Conservation (phyloP, 2,329 filamentous ascomycete species). For the Aspergillus jensenii region DNA sequence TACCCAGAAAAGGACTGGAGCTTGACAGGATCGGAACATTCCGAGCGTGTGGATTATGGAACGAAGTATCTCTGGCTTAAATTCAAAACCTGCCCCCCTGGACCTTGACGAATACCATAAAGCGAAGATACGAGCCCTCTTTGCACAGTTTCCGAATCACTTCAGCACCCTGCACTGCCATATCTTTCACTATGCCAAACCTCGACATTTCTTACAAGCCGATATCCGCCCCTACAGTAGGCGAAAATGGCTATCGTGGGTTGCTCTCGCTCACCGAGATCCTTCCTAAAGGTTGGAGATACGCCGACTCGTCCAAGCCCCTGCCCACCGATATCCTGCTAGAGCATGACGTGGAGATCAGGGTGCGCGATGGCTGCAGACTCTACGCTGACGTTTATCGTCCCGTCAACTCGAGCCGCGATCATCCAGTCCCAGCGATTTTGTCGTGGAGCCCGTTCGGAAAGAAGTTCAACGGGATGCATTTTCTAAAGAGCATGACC, state of each 20-base stretch:
- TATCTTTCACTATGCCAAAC: too few species aligned
- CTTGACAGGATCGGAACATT: too few species aligned
- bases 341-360: slow-evolving; percentile 46
- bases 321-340: slow-evolving; percentile 40
- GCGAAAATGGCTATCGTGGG: slow-evolving; percentile 43
- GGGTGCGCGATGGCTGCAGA: slow-evolving; percentile 41
- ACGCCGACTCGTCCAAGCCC: slow-evolving; percentile 27
- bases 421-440: slow-evolving; percentile 41
- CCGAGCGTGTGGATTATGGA: too few species aligned
- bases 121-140: too few species aligned
- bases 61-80: too few species aligned
- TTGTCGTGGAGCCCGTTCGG: slow-evolving; percentile 47
- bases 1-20: too few species aligned
- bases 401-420: slow-evolving; percentile 25
- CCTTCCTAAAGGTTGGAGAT: slow-evolving; percentile 38
- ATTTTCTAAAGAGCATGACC: slow-evolving; percentile 8
- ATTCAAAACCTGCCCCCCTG: too few species aligned
- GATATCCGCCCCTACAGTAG: slow-evolving; percentile 25
- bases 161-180: too few species aligned
- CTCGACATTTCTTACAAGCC: not conserved
- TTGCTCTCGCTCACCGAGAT: slow-evolving; percentile 39
- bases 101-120: too few species aligned
- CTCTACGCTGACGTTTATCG: slow-evolving; percentile 48
- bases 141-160: too few species aligned
- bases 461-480: slow-evolving; percentile 41